Evolutionary conservation across 331 rosid genomes (phyloP).

Genomic region (Malus hybrid): DNA sequence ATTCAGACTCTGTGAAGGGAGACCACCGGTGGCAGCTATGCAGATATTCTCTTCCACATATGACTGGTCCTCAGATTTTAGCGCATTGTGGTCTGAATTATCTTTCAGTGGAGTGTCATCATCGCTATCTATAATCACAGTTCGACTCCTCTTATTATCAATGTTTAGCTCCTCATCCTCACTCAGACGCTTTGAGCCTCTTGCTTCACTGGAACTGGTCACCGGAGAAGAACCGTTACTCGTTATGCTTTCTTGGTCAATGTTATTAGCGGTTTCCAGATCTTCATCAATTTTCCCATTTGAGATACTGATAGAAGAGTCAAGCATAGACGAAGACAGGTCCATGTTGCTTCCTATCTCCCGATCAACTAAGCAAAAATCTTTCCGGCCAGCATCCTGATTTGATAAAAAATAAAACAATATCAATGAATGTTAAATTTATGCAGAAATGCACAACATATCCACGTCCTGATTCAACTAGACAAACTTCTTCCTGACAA

Average conservation of each 20-base stretch:
- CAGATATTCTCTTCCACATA: slow-evolving; percentile 22
- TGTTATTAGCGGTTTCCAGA: slow-evolving; percentile 26
- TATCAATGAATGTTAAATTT: background rate
- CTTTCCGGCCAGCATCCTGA: slow-evolving; percentile 36
- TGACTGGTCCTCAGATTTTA: slow-evolving; percentile 22
- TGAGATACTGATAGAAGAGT: slow-evolving; percentile 14
- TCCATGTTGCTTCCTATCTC: slow-evolving; percentile 25
- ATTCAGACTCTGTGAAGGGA: slow-evolving; percentile 26
- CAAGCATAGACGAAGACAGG: slow-evolving; percentile 21
- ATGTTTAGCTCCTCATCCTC: slow-evolving; percentile 34
- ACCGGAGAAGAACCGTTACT: slow-evolving; percentile 20
- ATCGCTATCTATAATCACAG: slow-evolving; percentile 27
- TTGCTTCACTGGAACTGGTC: slow-evolving; percentile 32
- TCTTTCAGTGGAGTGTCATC: slow-evolving; percentile 32
- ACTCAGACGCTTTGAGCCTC: slow-evolving; percentile 58
- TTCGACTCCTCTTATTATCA: slow-evolving; percentile 50
- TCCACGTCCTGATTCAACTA: slow-evolving; percentile 10
- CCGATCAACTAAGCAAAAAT: slow-evolving; percentile 23
- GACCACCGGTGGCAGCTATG: slow-evolving; percentile 21
- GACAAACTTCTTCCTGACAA: slow-evolving; percentile 31
- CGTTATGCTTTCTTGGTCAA: slow-evolving; percentile 29
- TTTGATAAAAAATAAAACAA: slow-evolving; percentile 10
- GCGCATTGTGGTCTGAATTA: slow-evolving; percentile 18
- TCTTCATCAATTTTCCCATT: slow-evolving; percentile 26
- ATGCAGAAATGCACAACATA: background rate